Percentiles rank a stretch among this genome's conserved stretches.
Evolutionary conservation across 1,284 basidiomycete species (phyloP).

Genomic region (Meira miltonrushii): DNA sequence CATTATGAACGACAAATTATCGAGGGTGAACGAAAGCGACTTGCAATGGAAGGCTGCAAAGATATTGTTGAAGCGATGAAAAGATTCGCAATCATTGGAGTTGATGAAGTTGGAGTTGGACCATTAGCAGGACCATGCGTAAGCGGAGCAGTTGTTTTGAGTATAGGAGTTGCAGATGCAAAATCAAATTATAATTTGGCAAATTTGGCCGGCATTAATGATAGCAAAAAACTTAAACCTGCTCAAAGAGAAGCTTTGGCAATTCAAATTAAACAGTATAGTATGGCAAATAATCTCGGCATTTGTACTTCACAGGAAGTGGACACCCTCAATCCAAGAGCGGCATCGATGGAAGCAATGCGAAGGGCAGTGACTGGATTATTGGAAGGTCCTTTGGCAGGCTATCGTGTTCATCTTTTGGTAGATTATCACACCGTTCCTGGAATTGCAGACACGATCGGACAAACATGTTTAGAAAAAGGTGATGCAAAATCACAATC

Average conservation of each 20-base stretch:
- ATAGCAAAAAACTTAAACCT: neutral
- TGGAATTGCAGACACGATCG: neutral
- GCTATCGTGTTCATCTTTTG: neutral
- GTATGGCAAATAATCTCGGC: neutral
- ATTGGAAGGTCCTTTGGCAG: neutral
- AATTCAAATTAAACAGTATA: neutral
- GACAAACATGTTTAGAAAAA: constrained; percentile 1
- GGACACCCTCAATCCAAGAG: neutral
- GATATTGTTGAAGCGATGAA: neutral
- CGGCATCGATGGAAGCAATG: constrained; percentile 9
- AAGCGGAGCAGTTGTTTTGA: neutral
- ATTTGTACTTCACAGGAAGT: constrained; percentile 1
- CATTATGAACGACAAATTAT: neutral
- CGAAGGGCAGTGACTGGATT: neutral
- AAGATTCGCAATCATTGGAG: neutral
- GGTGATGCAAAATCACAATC: constrained; percentile 2
- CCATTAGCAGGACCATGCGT: constrained; percentile 8
- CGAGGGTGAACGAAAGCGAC: neutral
- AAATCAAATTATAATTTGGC: neutral
- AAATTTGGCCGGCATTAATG: neutral
- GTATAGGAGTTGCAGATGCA: neutral
- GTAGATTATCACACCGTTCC: constrained; percentile 4
- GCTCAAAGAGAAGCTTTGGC: constrained; percentile 1
- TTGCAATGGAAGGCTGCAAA: neutral
- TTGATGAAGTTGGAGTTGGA: constrained; percentile 10